Evolutionary conservation across 2,329 filamentous ascomycete species (phyloP), one percentile per base, ranked within the genome.

Genomic region (Colletotrichum sp.): DNA sequence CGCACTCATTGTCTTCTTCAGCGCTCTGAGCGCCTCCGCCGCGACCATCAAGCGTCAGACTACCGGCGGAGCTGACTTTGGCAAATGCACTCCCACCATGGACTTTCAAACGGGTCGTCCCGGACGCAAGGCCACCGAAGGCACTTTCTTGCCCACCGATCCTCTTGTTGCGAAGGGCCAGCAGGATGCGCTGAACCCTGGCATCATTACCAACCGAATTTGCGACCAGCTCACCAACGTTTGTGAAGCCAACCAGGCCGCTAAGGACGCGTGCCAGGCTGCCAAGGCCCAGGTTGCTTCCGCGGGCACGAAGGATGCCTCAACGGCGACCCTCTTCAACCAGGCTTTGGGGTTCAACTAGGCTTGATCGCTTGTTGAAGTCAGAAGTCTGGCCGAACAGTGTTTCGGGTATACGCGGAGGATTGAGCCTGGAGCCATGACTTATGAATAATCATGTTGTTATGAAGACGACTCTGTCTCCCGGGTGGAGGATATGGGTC

Each of bases 151-250:
- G 76, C 88, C 90, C 54, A 86, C 84, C 15, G 90, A 92, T 78
- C 81, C 87, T 11, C 78, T 88, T 8, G 87, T 91, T 33, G 87
- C 87, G 76, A 81, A 88, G 78, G 89, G 89, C 34, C 89, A 91
- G 81, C 81, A 87, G 73, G 89, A 91, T 74, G 89, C 90, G 31
- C 82, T 91, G 15, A 91, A 91, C 86, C 90, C 90, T 31, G 89
- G 88, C 82, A 92, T 92, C 83, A 92, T 92, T 83, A 91, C 89
- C 77, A 91, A 90, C 82, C 85, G 88, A 24, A 87, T 92, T 76
- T 90, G 89, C 82, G 88, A 92, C 81, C 89, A 91, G 80, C 84
- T 92, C 70, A 88, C 84, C 74, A 92, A 91, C 79, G 88, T 90
- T 16, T 92, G 90, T 80, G 83, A 83, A 18, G 90, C 90, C 55